Evolutionary conservation across 192 early-diverging fungal species (phyloP).

Genomic region (Podila verticillata): DNA sequence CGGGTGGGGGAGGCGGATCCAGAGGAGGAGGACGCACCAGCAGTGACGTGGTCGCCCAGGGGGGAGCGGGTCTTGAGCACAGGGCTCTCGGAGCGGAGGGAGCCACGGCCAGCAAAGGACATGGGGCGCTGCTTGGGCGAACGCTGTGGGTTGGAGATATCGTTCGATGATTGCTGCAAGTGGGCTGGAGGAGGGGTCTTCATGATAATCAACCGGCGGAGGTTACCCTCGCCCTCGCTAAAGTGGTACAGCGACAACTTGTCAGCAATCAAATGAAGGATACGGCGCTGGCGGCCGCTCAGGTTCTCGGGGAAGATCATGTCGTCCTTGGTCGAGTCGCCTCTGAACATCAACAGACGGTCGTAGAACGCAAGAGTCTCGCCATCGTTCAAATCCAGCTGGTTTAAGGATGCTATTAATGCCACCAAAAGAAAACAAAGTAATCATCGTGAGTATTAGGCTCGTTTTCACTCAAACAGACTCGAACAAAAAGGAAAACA

Average conservation of each 20-base stretch:
- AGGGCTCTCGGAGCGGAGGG: conserved; percentile 42
- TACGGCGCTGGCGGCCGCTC: conserved; percentile 67
- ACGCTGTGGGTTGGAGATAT: neutral
- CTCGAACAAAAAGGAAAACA: neutral
- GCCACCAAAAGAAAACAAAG: neutral
- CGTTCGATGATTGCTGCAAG: neutral
- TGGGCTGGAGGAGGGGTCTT: conserved; percentile 21
- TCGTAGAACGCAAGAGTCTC: conserved; percentile 78
- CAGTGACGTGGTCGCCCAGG: conserved; percentile 3
- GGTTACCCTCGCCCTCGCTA: conserved; percentile 59
- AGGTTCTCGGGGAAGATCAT: conserved; percentile 72
- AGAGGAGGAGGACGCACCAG: conserved; percentile 23
- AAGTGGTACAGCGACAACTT: conserved; percentile 66
- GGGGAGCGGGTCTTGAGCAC: conserved; percentile 37
- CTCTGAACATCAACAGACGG: conserved; percentile 75
- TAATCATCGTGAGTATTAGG: neutral
- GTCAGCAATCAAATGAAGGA: conserved; percentile 76
- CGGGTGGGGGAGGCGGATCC: conserved; percentile 56
- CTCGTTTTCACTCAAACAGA: too few relatives aligned
- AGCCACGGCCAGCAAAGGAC: conserved; percentile 46
- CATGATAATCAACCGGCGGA: conserved; percentile 57
- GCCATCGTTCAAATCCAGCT: conserved; percentile 76
- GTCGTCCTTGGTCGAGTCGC: conserved; percentile 71
- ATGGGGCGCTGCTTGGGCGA: conserved; percentile 43
- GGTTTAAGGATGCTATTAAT: conserved; percentile 34